Base-by-base conservation (phyloP, 805 yeast genomes). In the Candida gorgasii region DNA sequence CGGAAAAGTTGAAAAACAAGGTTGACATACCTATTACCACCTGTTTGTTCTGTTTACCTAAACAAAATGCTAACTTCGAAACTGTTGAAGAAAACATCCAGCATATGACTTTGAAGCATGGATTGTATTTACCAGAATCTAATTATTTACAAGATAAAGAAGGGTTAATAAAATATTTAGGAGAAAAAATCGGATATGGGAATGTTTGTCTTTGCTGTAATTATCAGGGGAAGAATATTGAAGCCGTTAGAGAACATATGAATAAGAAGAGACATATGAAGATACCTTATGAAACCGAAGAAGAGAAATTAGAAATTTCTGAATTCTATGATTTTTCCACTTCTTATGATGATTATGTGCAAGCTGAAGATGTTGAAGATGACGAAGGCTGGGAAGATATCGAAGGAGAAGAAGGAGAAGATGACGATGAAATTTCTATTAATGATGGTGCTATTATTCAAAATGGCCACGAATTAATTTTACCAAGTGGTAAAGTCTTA, bases 231-330 rank as follows among this genome's bases (percentile, higher is more conserved):
- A 77, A 79, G 47, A 79, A 81, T 41, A 58, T 92, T 22, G 95
- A 87, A 55, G 86, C 96, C 46, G 89, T 87, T 8, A 82, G 96
- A 52, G 93, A 88, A 32, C 99, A 93, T 62, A 84, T 89, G 86
- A 54, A 73, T 4, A 76, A 85, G 7, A 93, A 93, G 63, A 80
- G 89, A 44, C 99, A 93, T 62, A 85, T 92, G 68, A 78, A 80
- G 57, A 75, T 93, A 46, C 97, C 98, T 0, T 93, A 86, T 63
- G 98, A 93, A 54, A 64, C 80, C 0, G 84, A 80, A 41, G 84
- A 83, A 44, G 95, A 93, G 55, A 81, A 82, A 56, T 75, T 81
- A 36, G 85, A 83, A 55, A 73, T 92, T 33, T 77, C 89, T 0
- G 84, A 80, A 30, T 93, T 84, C 57, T 93, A 93, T 59, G 97